Base-by-base conservation (phyloP, 352 stramenopile genomes). In the Pythium folliculosum region DNA sequence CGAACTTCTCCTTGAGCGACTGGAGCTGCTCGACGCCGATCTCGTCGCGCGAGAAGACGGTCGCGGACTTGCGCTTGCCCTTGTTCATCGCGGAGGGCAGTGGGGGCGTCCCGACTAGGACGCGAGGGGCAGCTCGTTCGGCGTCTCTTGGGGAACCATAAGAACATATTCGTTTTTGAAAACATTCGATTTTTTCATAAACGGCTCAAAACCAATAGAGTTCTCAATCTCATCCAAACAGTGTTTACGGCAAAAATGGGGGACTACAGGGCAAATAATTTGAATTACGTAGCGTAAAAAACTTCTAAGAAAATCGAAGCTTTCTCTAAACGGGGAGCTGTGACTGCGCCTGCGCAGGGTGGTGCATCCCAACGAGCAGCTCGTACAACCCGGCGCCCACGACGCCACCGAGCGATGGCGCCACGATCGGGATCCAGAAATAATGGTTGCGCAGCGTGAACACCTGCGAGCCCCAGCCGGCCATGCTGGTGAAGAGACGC, bases 1-100 rank as follows among this genome's bases (percentile, higher is more conserved):
- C 85, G 59, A 91, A 93, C 69, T 90, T 90, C 50, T 91, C 83
- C 72, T 93, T 91, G 72, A 92, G 82, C 47, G 82, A 90, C 71
- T 92, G 82, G 2, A 92, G 76, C 67, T 92, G 82, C 74, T 90
- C 82, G 60, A 92, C 82, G 56, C 85, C 85, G 53, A 93, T 93
- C 72, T 86, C 82, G 67, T 91, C 85, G 48, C 83, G 81, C 38
- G 85, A 93, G 63, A 91, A 93, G 17, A 89, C 79, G 0, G 82
- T 91, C 38, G 70, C 69, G 3, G 82, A 89, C 27, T 79, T 71
- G 55, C 64, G 55, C 56, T 65, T 70, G 25, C 48, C 49, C 49
- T 61, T 65, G 64, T 70, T 70, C 64, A 70, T 65, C 19, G 49
- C 40, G 25, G n/a, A 22, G 30, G 45, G 4, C 14, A 48, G 45